Evolutionary conservation across 2,329 filamentous ascomycete species (phyloP), one percentile per base, ranked within the genome.

Genomic region (Fusarium buharicum): DNA sequence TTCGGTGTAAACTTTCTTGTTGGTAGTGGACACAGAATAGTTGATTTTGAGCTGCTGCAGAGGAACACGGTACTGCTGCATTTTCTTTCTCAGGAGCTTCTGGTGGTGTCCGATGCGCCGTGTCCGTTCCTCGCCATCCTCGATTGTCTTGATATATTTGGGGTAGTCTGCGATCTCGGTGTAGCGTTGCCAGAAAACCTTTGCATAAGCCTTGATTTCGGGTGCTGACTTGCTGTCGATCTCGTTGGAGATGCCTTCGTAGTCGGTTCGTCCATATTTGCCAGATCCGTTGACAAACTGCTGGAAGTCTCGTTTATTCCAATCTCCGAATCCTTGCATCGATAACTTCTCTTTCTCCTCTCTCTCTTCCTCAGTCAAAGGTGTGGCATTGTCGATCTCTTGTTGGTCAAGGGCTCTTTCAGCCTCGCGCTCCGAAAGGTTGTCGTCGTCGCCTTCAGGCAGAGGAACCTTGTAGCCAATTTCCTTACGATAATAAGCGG

Each of bases 1-100:
- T 74, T 99, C 96, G 0, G 93, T 98, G 75, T 99, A 99, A 1
- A 99, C 93, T 81, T 99, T 99, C 82, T 99, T 99, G 85, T 99
- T 99, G 10, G 96, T 99, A 3, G 95, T 99, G 7, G 93, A 97
- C 24, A 99, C 95, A 0, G 93, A 97, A 78, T 99, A 99, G 79
- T 97, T 98, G 81, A 99, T 93, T 82, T 97, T 97, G 72, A 99
- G 87, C 77, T 99, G 95, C 76, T 99, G 95, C 14, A 99, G 84
- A 20, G 95, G 96, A 45, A 98, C 94, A n/a, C 95, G 90, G 75
- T 97, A 98, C 82, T 95, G 92, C 70, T 89, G 86, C 85, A 99
- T 91, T 85, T 99, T 99, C 85, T 93, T 96, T 63, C 90, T 88
- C 51, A 99, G 84, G 81, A 98, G 90, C 77, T 96, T 94, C 62